Percentiles rank a stretch among this genome's conserved stretches.
Evolutionary conservation across 148 eudicot genomes (phyloP).

Genomic region (Tetragonia tetragonoides): DNA sequence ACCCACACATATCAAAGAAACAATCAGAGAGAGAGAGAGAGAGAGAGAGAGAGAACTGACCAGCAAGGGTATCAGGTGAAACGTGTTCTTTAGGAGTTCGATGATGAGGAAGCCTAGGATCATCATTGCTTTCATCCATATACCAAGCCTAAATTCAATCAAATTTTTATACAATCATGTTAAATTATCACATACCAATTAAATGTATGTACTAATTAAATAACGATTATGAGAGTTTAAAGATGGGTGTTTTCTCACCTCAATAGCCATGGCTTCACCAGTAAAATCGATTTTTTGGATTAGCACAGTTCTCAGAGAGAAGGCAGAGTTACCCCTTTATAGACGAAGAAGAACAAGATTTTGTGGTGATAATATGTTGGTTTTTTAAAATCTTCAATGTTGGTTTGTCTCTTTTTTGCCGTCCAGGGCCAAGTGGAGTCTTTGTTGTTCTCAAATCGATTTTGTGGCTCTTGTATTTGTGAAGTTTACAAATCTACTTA

Average conservation of each 20-base stretch:
- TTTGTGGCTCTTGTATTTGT: conserved; percentile 1
- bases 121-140: conserved; percentile 70
- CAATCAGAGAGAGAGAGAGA: background rate
- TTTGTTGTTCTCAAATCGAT: conserved; percentile 7
- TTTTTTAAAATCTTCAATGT: background rate
- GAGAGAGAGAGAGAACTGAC: conserved; percentile 22
- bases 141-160: conserved; percentile 63
- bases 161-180: background rate
- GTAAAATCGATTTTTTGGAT: background rate
- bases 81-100: conserved; percentile 59
- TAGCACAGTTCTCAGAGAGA: background rate
- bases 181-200: background rate
- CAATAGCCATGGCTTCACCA: conserved; percentile 22
- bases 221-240: background rate
- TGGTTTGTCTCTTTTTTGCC: conserved; percentile 5
- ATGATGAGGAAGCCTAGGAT: conserved; percentile 83
- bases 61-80: conserved; percentile 58
- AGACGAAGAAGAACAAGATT: conserved; percentile 3
- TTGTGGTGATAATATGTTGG: conserved; percentile 13
- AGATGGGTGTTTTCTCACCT: conserved; percentile 24
- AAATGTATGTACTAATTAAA: background rate
- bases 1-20: background rate
- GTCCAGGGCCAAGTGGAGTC: conserved; percentile 10
- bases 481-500: too few species aligned
- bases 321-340: background rate